Percentiles rank a stretch among this genome's conserved stretches.
These are phyloP conservation scores for Adansonia madagascariensis DNA, from an alignment of 441 rosid genomes.

Conservation along the genomic window DNA sequence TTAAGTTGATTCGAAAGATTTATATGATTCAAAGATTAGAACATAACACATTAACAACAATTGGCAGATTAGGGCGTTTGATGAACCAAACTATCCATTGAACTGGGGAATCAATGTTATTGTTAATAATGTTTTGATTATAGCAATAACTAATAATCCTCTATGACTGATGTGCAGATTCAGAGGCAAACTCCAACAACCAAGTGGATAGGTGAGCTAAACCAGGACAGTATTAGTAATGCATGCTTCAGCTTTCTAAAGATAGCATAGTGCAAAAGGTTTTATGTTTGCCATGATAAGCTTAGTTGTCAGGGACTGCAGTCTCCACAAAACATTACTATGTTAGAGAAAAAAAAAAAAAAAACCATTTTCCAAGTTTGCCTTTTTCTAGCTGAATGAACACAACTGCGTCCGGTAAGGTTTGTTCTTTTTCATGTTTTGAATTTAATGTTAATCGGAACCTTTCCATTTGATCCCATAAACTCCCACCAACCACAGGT, in stretches of 20 bases:
- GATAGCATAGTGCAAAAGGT: background rate
- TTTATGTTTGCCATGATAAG: slow-evolving; percentile 6
- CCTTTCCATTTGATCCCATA: background rate
- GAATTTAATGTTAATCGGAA: background rate
- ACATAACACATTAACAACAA: background rate
- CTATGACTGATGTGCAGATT: background rate
- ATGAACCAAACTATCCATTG: background rate
- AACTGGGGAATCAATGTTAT: no score
- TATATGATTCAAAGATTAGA: no score
- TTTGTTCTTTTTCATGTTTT: no score
- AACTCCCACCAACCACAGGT: slow-evolving; percentile 5
- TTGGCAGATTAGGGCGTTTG: background rate
- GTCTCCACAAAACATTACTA: background rate
- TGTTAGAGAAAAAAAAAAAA: background rate
- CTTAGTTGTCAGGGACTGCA: background rate
- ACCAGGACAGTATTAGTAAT: background rate
- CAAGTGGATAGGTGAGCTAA: background rate
- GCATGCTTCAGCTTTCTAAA: slow-evolving; percentile 1
- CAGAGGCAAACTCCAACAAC: background rate
- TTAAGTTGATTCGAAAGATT: no score
- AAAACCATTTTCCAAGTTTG: background rate
- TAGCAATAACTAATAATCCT: background rate
- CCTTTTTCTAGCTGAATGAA: no score
- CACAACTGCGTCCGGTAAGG: no score
- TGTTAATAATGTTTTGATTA: background rate